Evolutionary conservation across 2,329 filamentous ascomycete species (phyloP), one percentile per base, ranked within the genome.

Genomic region (Tolypocladium sp.): DNA sequence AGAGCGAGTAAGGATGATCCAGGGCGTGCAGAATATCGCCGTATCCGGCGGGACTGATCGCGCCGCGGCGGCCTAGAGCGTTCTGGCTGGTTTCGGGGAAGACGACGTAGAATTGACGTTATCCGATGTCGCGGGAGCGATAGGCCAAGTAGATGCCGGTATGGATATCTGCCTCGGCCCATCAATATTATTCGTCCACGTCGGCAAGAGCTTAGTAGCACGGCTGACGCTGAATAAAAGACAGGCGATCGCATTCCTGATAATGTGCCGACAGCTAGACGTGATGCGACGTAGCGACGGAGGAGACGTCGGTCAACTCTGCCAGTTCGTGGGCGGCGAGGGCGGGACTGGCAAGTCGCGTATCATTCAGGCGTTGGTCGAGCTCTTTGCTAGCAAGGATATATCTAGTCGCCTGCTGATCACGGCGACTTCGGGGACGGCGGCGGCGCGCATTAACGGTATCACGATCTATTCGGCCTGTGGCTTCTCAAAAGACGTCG

Each of bases 401-500:
- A 55, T 58, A 9, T 56, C 33, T 7, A n/a, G 61, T 25, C 35
- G 35, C 2, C 30, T 63, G 12, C 51, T 63, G 13, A 25, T 61
- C 33, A 63, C 46, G 38, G 58, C 51, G 15, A 58, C 44, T 4
- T 61, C 56, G 20, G 12, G 58, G 37, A 60, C 59, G 0, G 57
- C 59, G 1, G 60, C 58, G n/a, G 59, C 58, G 49, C 25, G 20
- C 9, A 61, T 61, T 38, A 59, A 60, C 52, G 59, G 22, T n/a
- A 60, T 61, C 51, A 61, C 61, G 9, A 60, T 61, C 46, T 58
- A 61, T 41, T 61, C 59, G 6, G 59, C 58, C 54, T 63, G 58
- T 22, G 52, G 46, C 1, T 59, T 60, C 59, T 46, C 57, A 8
- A 59, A 59, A 38, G 57, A 61, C 46, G n/a, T n/a, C n/a, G n/a